These are phyloP conservation scores for Penicillium steckii DNA, from an alignment of 495 filamentous ascomycete species.

Conservation along the genomic window DNA sequence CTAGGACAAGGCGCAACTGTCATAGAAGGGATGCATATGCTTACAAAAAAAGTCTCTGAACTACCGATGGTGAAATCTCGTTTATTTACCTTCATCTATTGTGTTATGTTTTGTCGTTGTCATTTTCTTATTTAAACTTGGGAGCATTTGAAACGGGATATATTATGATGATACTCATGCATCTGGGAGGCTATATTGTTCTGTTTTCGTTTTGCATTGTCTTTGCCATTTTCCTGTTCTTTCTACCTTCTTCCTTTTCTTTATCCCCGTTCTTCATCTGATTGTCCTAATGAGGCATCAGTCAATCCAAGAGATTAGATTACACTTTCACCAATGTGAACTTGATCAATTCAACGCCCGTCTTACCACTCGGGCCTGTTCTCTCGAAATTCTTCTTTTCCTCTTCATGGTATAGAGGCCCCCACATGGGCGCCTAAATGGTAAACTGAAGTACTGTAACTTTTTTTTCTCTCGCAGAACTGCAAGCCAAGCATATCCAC, in stretches of 20 bases:
- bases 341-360: slow-evolving; percentile 17
- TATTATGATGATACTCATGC: slow-evolving; percentile 38
- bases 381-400: neutral
- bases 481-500: slow-evolving; percentile 20
- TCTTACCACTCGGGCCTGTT: slow-evolving; percentile 5
- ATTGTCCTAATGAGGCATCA: neutral
- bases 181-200: slow-evolving; percentile 42
- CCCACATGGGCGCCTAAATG: neutral
- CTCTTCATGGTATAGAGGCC: slow-evolving; percentile 4
- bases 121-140: slow-evolving; percentile 15
- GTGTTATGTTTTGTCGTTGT: slow-evolving; percentile 6
- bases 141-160: slow-evolving; percentile 34
- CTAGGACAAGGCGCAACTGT: slow-evolving; percentile 21
- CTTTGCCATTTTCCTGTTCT: neutral
- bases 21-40: slow-evolving; percentile 26
- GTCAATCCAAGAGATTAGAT: slow-evolving; percentile 14
- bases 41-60: slow-evolving; percentile 13
- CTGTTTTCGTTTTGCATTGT: slow-evolving; percentile 11
- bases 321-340: slow-evolving; percentile 1
- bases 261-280: neutral
- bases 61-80: slow-evolving; percentile 12
- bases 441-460: neutral
- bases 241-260: slow-evolving; percentile 3
- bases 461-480: neutral
- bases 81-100: slow-evolving; percentile 7